These are phyloP conservation scores for Gillenia trifoliata DNA, from an alignment of 306 rosid genomes.

Conservation along the genomic window DNA sequence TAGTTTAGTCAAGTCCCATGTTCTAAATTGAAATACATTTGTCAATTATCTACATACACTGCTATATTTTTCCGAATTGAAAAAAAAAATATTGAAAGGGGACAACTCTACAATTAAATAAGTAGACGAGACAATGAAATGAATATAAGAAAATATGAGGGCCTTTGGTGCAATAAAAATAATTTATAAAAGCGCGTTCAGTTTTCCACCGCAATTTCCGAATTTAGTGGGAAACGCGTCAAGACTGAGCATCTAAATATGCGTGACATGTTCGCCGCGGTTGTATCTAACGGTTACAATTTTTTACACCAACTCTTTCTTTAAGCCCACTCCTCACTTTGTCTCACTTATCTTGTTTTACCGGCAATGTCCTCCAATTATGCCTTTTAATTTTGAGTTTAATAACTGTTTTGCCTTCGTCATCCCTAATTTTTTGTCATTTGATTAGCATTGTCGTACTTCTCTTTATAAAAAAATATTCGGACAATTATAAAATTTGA, in stretches of 20 bases:
- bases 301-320: background rate
- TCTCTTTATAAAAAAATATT: too few relatives aligned
- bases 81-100: background rate
- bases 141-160: background rate
- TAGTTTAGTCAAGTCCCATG: background rate
- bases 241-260: background rate
- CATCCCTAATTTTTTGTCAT: background rate
- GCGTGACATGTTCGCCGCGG: constrained; percentile 16
- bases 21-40: background rate
- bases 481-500: too few relatives aligned
- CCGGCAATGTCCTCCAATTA: background rate
- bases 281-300: background rate
- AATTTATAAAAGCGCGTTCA: background rate
- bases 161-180: background rate
- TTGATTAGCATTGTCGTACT: too few relatives aligned
- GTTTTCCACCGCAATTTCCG: background rate
- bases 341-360: background rate
- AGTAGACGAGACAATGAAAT: background rate
- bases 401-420: background rate
- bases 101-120: background rate
- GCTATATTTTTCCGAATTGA: too few relatives aligned
- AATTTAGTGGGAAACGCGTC: background rate
- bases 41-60: background rate
- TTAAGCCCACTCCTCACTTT: background rate
- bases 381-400: background rate